Evolutionary conservation across 768 basidiomycete species (phyloP), one percentile per base, ranked within the genome.

Genomic region (Kwoniella sp.): DNA sequence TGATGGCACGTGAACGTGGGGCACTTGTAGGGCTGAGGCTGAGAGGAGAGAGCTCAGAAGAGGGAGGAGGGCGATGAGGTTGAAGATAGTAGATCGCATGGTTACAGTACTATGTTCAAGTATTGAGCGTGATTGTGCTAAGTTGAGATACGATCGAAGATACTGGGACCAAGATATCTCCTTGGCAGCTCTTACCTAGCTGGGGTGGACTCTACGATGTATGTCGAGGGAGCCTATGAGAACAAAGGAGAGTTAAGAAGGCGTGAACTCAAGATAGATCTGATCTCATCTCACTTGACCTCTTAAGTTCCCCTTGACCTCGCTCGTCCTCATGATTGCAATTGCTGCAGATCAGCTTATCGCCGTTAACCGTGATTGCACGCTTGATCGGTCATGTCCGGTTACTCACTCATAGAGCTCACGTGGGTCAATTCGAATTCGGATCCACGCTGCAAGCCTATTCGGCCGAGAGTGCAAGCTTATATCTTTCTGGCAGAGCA

Each of bases 1-100:
- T 17, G 64, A 65, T 2, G 73, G 70, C 44, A 72, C n/a, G 54
- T 71, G 70, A 37, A 44, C 26, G 21, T 61, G 60, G 15, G 74
- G 74, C 6, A 76, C 53, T 37, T 71, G 66, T 4, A 76, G 26
- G 7, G 67, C 25, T 10, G 66, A 55, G 15, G 68, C 62, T 4
- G 72, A 48, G 27, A 70, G 64, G 27, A 68, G 58, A 29, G 51
- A 9, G 22, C 30, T 17, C 33, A 51, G 19, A n/a, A 47, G 21
- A 46, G 21, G 22, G 17, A 44, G 40, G 17, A 44, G 40, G 40
- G 40, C 40, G 40, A 44, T 19, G 40, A 44, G 40, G 40, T 19
- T 44, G 10, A 44, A 44, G 40, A 44, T 44, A 3, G 40, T 44
- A 3, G 40, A 10, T 19, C 40, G 40, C 40, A 44, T 44, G 40